Base-by-base conservation (phyloP, 2,329 filamentous ascomycete genomes). In the Hortaea sp. region DNA sequence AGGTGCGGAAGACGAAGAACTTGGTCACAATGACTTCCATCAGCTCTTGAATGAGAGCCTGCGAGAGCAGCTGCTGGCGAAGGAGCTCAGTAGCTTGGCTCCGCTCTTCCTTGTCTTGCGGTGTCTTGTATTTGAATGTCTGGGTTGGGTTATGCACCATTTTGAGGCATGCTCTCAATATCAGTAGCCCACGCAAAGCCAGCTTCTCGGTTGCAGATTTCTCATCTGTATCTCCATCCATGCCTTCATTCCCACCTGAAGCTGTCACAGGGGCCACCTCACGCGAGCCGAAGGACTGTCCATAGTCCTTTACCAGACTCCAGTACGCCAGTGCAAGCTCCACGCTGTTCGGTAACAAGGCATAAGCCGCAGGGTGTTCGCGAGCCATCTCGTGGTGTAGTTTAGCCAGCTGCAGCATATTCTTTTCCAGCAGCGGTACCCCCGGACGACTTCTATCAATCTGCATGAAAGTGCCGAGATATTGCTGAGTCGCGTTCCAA, bases 331-430 rank as follows among this genome's bases (percentile, higher is more conserved):
- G 79, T 1, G 86, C 81, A 27, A 97, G 77, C 11, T 81, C 73
- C 11, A 94, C 69, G 2, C 87, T 88, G 57, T 86, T 82, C 1
- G 88, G 87, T 5, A 98, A 75, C 9, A 87, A 73, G 1, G 83
- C 81, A 64, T 95, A 97, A 45, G 88, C 85, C 3, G 85, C 82
- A 1, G 89, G 81, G 62, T 95, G 88, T 5, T 74, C 69, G 42
- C 79, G 79, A 1, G 87, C 81, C 82, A 97, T 90, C 46, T 88
- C 82, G 35, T 94, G 75, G 62, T 97, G 92, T 3, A 98, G 71
- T 66, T 97, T 98, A 3, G 89, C 82, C 42, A 97, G 82, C 61
- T 97, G 89, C 38, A 95, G 69, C 2, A 95, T 72, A 61, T 95
- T 89, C 61, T 88, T 94, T 53, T 85, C 85, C n/a, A 94, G 70